phyloP scores from a whole-genome alignment of 495 filamentous ascomycete species.

The Penicillium salamii region DNA sequence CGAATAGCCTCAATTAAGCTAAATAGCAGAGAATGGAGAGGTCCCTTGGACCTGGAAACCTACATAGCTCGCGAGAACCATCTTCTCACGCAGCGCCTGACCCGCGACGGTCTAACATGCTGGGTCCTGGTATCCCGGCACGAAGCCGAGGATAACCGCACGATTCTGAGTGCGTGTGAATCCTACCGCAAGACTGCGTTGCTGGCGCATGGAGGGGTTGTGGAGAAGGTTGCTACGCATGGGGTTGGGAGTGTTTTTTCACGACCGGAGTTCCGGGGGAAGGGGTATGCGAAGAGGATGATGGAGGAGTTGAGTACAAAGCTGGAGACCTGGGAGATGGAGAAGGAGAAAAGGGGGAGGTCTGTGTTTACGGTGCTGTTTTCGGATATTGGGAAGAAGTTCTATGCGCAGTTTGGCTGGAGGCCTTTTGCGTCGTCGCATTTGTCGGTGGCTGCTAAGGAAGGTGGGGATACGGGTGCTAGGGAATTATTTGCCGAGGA shows the following conservation, averaged over 20 bases:
- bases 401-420: slow-evolving; percentile 85
- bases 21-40: slow-evolving; percentile 72
- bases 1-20: slow-evolving; percentile 58
- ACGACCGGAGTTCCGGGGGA: slow-evolving; percentile 64
- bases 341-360: slow-evolving; percentile 32
- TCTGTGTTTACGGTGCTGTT: slow-evolving; percentile 71
- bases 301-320: slow-evolving; percentile 52
- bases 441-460: slow-evolving; percentile 55
- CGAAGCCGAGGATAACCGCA: slow-evolving; percentile 47
- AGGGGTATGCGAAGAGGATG: slow-evolving; percentile 77
- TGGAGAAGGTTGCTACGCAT: slow-evolving; percentile 68
- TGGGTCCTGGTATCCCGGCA: slow-evolving; percentile 77
- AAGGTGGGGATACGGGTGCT: slow-evolving; percentile 17
- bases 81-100: slow-evolving; percentile 63
- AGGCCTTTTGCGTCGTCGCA: slow-evolving; percentile 67
- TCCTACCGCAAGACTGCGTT: slow-evolving; percentile 73
- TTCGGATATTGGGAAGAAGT: slow-evolving; percentile 94
- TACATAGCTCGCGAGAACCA: slow-evolving; percentile 79
- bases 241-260: slow-evolving; percentile 88
- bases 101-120: slow-evolving; percentile 70
- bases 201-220: slow-evolving; percentile 42
- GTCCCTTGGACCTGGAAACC: slow-evolving; percentile 57
- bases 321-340: slow-evolving; percentile 52
- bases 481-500: slow-evolving; percentile 26
- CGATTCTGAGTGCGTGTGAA: slow-evolving; percentile 79